Base-by-base conservation (phyloP, 2,329 filamentous ascomycete species). In the Chrysoporthe cubensis region DNA sequence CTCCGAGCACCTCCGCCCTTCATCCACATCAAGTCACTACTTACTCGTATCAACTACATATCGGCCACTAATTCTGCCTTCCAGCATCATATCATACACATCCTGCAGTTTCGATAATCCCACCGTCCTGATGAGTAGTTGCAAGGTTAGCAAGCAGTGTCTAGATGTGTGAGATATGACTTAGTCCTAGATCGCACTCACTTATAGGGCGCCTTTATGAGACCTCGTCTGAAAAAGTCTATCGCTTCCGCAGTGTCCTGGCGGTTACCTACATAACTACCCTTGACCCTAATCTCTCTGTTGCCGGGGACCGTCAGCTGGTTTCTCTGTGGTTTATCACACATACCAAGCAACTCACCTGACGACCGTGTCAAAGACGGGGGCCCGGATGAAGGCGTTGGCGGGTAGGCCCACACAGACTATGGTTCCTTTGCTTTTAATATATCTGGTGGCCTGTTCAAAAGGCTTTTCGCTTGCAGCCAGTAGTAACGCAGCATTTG, bases 211-310 rank as follows among this genome's bases (percentile, higher is more conserved):
- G 90, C 89, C 77, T 93, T 91, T 85, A 98, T 94, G 71, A 96
- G 81, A 16, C 95, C 95, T 32, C 91, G 86, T 67, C 86, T 83
- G 84, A 88, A 97, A 83, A 97, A 97, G 72, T 97, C 94, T 71
- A 98, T 84, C 2, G 95, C 94, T 83, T 97, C 95, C 63, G 90
- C 87, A 0, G 90, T 91, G 78, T 98, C 95, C 77, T 91, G 89
- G 73, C 95, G 88, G 84, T 97, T 97, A 67, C 95, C 95, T 72
- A 97, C 95, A 78, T 97, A 97, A 74, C 90, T 93, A 69, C 94
- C 94, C 83, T 92, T 92, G 85, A 98, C 97, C 74, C 81, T 90
- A 82, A 97, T 89, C 93, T 97, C 97, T 81, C 90, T 83, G 1
- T 32, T 54, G 21, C 21, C 13, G 18, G 8, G 14, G 26, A 1